Base-by-base conservation (phyloP, 257 asterid species). In the Jasminum sambac region DNA sequence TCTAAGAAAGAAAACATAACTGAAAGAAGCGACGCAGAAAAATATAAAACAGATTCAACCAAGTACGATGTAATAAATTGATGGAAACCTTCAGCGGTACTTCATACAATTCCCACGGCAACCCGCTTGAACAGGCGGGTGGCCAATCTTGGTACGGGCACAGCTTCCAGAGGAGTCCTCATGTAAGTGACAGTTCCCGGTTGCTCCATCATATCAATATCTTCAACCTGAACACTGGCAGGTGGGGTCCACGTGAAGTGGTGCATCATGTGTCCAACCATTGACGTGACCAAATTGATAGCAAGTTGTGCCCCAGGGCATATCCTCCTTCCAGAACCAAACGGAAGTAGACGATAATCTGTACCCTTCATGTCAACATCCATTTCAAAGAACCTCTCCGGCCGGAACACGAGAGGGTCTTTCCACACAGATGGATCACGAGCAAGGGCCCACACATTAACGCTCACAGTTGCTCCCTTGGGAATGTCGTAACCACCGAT, bases 291-390 rank as follows among this genome's bases (percentile, higher is more conserved):
- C 76, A 91, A 69, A 65, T 80, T 73, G 16, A 88, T 82, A 0
- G 88, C 97, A 8, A 91, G 90, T 25, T 91, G 93, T 19, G 92
- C 92, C 0, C 95, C 96, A 0, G 96, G 97, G 83, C 95, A 91
- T 6, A 89, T 64, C 4, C 97, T 79, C 68, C 97, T 83, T 12
- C 97, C 97, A 2, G 97, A 88, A 16, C 97, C 96, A 5, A 89
- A 91, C 0, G 96, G 96, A 10, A 91, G 85, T 13, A 91, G 73
- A 78, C 96, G 74, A 50, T 77, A 91, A 64, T 89, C 96, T 1
- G 88, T 90, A 0, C 97, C 97, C 87, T 86, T 91, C 87, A 91
- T 89, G 80, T 91, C 96, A 2, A 91, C 48, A 19, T 91, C 97
- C 74, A 87, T 89, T 74, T 87, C 96, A 6, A 82, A 74, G 80